Conservation (phyloP, 164 flowering plant species). For the Sextonia rubra region DNA sequence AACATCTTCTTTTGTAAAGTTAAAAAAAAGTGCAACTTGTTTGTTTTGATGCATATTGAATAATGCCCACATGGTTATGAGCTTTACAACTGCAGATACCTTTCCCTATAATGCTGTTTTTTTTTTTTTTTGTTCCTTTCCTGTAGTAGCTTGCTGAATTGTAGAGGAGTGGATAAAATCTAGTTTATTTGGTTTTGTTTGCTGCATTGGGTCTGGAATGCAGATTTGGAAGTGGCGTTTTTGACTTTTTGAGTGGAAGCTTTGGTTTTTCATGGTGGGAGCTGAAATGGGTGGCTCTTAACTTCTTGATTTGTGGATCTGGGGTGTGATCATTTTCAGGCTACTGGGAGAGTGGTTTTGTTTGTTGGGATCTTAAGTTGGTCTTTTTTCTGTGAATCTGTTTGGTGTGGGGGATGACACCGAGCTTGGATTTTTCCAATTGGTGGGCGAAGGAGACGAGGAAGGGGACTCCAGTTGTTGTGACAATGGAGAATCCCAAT, state of each 20-base stretch:
- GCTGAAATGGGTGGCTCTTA: slow-evolving; percentile 40
- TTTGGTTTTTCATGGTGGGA: slow-evolving; percentile 16
- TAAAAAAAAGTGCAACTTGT: slow-evolving; percentile 19
- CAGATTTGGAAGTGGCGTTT: slow-evolving; percentile 16
- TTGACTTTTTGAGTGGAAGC: slow-evolving; percentile 16
- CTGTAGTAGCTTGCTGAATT: slow-evolving; percentile 17
- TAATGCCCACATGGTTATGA: slow-evolving; percentile 29
- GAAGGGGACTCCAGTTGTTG: slow-evolving; percentile 71
- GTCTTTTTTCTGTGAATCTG: neutral
- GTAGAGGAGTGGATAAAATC: slow-evolving; percentile 17
- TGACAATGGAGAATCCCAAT: slow-evolving; percentile 84
- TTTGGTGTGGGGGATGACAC: slow-evolving; percentile 34
- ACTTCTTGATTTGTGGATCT: slow-evolving; percentile 48
- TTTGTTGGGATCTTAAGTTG: no score
- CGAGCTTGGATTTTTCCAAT: slow-evolving; percentile 51
- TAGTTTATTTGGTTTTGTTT: slow-evolving; percentile 13
- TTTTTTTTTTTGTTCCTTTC: no score
- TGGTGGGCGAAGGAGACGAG: slow-evolving; percentile 50
- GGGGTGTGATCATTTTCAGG: neutral
- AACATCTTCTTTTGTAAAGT: slow-evolving; percentile 14
- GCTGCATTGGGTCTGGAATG: slow-evolving; percentile 33
- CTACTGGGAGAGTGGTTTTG: neutral
- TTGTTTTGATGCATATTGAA: slow-evolving; percentile 27
- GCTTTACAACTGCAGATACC: slow-evolving; percentile 55
- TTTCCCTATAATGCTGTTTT: slow-evolving; percentile 41